A percentile compares a stretch with the other conserved stretches of the same genome.
Evolutionary conservation across 129 eudicot genomes (phyloP).

Genomic region (Artemisia argyi): DNA sequence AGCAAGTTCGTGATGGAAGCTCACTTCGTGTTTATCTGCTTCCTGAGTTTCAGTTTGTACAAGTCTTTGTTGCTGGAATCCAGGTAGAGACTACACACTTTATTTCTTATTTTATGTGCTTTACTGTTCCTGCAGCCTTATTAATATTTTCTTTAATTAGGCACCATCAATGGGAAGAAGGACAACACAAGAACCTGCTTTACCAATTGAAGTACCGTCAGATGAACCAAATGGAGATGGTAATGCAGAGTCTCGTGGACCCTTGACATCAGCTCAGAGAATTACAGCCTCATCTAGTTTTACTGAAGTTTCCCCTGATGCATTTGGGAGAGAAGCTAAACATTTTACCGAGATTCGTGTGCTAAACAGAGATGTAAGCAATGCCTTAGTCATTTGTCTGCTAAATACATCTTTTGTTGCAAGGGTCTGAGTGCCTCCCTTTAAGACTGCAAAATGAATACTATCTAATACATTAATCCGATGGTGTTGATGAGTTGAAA

Average conservation of each 20-base stretch:
- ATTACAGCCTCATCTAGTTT: slow-evolving; percentile 59
- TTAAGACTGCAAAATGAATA: too few relatives aligned
- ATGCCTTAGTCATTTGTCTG: not conserved
- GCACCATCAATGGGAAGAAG: slow-evolving; percentile 93
- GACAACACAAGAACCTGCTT: slow-evolving; percentile 47
- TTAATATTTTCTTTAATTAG: slow-evolving; percentile 33
- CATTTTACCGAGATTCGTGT: slow-evolving; percentile 92
- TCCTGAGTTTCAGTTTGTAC: slow-evolving; percentile 93
- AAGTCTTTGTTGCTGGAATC: slow-evolving; percentile 93
- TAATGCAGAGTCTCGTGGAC: slow-evolving; percentile 54
- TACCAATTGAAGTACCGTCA: slow-evolving; percentile 44
- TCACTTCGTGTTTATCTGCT: slow-evolving; percentile 91
- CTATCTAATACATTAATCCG: too few relatives aligned
- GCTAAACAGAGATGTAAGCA: slow-evolving; percentile 84
- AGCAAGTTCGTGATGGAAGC: slow-evolving; percentile 98
- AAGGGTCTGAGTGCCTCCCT: too few relatives aligned
- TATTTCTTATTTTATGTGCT: slow-evolving; percentile 10
- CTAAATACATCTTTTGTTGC: not conserved
- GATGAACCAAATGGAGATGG: slow-evolving; percentile 66
- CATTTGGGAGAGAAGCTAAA: slow-evolving; percentile 87
- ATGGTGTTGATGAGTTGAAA: too few relatives aligned
- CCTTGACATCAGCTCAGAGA: slow-evolving; percentile 78
- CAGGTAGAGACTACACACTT: slow-evolving; percentile 47
- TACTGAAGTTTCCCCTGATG: slow-evolving; percentile 80
- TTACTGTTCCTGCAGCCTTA: not conserved